These are phyloP conservation scores for Hypocrella siamensis DNA, from an alignment of 2,329 filamentous ascomycete species.

Conservation along the genomic window DNA sequence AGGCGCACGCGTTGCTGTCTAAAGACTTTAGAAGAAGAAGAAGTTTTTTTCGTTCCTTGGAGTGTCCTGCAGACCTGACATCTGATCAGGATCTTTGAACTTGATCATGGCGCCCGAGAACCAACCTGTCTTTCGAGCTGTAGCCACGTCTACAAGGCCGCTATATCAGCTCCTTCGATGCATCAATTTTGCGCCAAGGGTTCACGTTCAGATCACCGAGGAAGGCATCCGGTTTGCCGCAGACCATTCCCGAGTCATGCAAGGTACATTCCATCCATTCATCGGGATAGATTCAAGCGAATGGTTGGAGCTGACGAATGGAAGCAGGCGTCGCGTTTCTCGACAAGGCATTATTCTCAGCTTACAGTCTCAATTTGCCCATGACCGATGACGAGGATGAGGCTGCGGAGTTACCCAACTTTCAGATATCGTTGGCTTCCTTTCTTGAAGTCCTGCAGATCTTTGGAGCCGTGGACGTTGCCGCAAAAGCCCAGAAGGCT, in stretches of 20 bases:
- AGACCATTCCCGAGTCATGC: constrained; percentile 80
- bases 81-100: background rate
- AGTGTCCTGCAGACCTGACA: no score
- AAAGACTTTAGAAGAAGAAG: no score
- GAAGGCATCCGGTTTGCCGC: constrained; percentile 79
- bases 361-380: constrained; percentile 53
- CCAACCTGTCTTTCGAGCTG: constrained; percentile 52
- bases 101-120: constrained; percentile 16
- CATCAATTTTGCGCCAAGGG: constrained; percentile 43
- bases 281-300: no score
- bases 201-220: constrained; percentile 58
- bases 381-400: constrained; percentile 18
- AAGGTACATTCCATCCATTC: constrained; percentile 39
- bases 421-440: constrained; percentile 75
- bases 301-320: constrained; percentile 1
- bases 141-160: constrained; percentile 63
- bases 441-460: constrained; percentile 92
- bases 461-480: constrained; percentile 67
- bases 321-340: constrained; percentile 49
- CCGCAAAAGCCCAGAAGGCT: constrained; percentile 38
- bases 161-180: constrained; percentile 47
- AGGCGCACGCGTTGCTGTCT: no score
- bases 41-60: no score
- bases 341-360: constrained; percentile 76
- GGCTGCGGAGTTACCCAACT: constrained; percentile 41